A percentile compares a stretch with the other conserved stretches of the same genome.
phyloP scores from a whole-genome alignment of 2,329 filamentous ascomycete species.

The Colletotrichum filicis region DNA sequence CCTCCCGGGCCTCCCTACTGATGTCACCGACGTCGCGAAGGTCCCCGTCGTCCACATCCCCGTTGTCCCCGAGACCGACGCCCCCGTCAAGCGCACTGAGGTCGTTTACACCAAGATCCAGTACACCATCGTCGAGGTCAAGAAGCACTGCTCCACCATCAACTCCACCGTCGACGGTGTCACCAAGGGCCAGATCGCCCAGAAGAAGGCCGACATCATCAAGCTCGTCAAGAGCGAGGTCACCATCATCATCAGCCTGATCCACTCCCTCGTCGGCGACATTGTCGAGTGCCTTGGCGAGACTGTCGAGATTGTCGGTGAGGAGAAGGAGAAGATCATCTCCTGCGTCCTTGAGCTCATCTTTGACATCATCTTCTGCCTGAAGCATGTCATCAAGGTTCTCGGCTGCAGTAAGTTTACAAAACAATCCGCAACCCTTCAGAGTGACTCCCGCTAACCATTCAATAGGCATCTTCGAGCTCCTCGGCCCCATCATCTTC shows the following conservation, averaged over 20 bases:
- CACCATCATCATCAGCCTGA: conserved; percentile 23
- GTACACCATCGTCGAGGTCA: conserved; percentile 22
- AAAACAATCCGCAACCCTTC: fast-evolving
- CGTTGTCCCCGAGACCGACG: neutral
- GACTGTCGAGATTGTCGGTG: conserved; percentile 21
- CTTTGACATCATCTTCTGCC: conserved; percentile 21
- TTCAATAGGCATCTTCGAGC: conserved; percentile 26
- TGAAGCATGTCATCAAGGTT: conserved; percentile 23
- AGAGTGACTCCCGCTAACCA: neutral
- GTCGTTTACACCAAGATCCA: conserved; percentile 23
- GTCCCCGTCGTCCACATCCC: neutral
- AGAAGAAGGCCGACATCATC: conserved; percentile 21
- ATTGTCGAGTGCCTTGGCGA: conserved; percentile 13
- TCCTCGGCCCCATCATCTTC: conserved; percentile 28
- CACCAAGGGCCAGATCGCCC: neutral
- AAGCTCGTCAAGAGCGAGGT: conserved; percentile 27
- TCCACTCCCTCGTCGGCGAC: conserved; percentile 11
- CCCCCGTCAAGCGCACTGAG: conserved; percentile 18
- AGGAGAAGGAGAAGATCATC: conserved; percentile 30
- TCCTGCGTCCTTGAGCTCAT: conserved; percentile 21
- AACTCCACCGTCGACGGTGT: conserved; percentile 24
- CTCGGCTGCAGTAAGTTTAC: conserved; percentile 10
- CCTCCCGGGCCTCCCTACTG: neutral
- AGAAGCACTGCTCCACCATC: conserved; percentile 28
- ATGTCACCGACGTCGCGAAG: neutral